A percentile compares a stretch with the other conserved stretches of the same genome.
Evolutionary conservation across 768 basidiomycete genomes (phyloP).

Genomic region (Macrolepiota fuliginosa): DNA sequence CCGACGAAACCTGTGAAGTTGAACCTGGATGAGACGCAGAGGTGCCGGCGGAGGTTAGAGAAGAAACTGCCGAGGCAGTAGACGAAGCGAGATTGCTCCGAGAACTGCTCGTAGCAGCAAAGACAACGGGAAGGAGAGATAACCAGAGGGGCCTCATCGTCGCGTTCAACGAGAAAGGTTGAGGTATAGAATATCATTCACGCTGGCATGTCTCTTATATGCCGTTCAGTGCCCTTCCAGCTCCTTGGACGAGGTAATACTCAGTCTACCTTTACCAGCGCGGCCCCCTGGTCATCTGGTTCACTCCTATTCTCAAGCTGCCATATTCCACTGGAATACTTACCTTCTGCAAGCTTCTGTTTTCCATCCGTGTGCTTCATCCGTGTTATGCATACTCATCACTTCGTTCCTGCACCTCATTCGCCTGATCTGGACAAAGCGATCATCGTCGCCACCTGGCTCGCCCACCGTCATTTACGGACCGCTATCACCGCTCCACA

Average conservation of each 20-base stretch:
- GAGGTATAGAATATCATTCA: background rate
- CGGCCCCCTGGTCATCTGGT: background rate
- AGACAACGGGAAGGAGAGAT: constrained; percentile 1
- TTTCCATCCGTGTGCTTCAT: background rate
- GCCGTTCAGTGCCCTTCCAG: background rate
- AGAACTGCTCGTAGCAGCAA: constrained; percentile 1
- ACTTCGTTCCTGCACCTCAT: background rate
- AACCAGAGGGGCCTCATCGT: constrained; percentile 7
- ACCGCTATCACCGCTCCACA: background rate
- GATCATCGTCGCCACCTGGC: background rate
- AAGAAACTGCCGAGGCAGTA: too few species aligned
- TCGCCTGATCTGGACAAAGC: background rate
- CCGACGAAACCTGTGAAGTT: background rate
- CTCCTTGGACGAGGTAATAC: background rate
- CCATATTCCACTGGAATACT: background rate
- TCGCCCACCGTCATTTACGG: background rate
- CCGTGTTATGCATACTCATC: background rate
- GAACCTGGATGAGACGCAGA: background rate
- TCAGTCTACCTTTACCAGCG: background rate
- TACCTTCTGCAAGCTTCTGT: background rate
- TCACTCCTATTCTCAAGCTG: background rate
- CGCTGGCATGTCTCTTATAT: constrained; percentile 3
- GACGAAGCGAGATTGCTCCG: background rate
- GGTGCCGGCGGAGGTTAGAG: background rate
- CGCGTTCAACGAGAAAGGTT: background rate